Percentiles rank a stretch among this genome's conserved stretches.
phyloP scores from a whole-genome alignment of 257 asterid genomes.

The Solanum rostratum region DNA sequence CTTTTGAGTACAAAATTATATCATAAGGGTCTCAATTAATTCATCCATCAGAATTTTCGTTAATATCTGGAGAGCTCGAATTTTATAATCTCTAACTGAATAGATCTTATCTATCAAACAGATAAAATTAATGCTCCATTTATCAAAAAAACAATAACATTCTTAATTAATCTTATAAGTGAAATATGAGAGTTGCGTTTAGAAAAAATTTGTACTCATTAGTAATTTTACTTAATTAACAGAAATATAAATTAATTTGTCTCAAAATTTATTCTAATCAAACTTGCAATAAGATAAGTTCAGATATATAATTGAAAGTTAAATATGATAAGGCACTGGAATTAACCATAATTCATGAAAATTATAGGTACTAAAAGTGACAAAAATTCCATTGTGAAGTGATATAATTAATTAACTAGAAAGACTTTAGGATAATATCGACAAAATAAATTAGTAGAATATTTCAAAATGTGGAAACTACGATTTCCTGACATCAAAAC shows the following conservation, averaged over 20 bases:
- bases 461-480: neutral
- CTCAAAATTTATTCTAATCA: neutral
- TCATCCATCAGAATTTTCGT: neutral
- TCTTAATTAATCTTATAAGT: neutral
- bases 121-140: neutral
- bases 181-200: neutral
- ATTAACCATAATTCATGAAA: neutral
- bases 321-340: neutral
- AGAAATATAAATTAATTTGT: neutral
- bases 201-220: neutral
- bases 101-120: neutral
- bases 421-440: neutral
- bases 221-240: neutral
- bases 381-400: neutral
- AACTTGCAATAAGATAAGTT: neutral
- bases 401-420: neutral
- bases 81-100: neutral
- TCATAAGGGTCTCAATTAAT: too few relatives aligned
- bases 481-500: neutral
- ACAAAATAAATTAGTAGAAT: neutral
- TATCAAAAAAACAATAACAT: neutral
- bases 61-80: neutral
- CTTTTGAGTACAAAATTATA: too few relatives aligned
- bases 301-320: neutral
- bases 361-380: neutral